Evolutionary conservation across 371 early-diverging fungal genomes (phyloP).

Genomic region (Rhizopus stolonifer): DNA sequence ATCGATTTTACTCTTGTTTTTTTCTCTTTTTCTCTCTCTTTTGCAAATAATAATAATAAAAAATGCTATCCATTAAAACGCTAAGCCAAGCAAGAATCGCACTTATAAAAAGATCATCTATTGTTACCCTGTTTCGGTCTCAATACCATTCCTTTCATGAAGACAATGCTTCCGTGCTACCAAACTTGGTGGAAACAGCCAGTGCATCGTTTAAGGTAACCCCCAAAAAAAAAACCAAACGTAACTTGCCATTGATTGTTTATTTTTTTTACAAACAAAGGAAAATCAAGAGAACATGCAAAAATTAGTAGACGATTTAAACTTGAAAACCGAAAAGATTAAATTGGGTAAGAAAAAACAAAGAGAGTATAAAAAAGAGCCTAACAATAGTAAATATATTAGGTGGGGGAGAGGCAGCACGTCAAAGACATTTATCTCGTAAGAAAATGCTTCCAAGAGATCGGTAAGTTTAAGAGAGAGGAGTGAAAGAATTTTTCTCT

Average conservation of each 20-base stretch:
- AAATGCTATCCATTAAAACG: constrained; percentile 15
- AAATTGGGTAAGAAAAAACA: constrained; percentile 72
- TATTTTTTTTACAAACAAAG: constrained; percentile 15
- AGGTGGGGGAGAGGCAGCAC: constrained; percentile 92
- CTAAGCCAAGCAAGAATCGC: constrained; percentile 7
- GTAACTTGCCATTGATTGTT: too few species aligned
- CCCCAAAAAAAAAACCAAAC: neutral
- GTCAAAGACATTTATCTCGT: constrained; percentile 84
- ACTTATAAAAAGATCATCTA: neutral
- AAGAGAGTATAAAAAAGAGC: neutral
- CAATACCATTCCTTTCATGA: constrained; percentile 44
- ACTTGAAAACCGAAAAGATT: constrained; percentile 69
- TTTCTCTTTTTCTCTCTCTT: constrained; percentile 3
- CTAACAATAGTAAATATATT: neutral
- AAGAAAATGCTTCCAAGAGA: constrained; percentile 95
- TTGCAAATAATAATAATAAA: neutral
- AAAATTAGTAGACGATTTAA: constrained; percentile 72
- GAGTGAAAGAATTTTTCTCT: too few species aligned
- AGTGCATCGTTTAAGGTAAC: constrained; percentile 82
- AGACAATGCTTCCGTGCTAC: constrained; percentile 39
- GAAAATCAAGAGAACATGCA: constrained; percentile 87
- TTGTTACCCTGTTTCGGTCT: constrained; percentile 3
- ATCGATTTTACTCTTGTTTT: neutral
- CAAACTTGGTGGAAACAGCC: constrained; percentile 68
- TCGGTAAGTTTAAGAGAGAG: too few species aligned